Percentiles rank a stretch among this genome's conserved stretches.
Conservation (phyloP, 306 rosid species). For the Myrica gale region DNA sequence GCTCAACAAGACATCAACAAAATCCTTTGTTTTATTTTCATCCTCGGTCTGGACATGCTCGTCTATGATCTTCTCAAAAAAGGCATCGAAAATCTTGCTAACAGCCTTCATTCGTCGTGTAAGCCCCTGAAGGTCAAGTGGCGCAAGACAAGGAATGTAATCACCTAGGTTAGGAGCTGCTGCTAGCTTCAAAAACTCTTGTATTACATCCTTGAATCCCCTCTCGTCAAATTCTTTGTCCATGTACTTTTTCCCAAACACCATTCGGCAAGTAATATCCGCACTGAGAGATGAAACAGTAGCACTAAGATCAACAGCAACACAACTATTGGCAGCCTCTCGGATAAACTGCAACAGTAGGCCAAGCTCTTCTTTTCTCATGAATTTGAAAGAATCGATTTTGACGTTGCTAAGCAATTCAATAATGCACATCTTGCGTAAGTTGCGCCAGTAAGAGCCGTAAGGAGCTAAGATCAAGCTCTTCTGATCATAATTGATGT, state of each 20-base stretch:
- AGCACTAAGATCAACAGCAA: conserved; percentile 46
- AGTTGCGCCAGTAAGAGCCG: conserved; percentile 68
- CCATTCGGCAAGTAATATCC: conserved; percentile 50
- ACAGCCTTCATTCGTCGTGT: conserved; percentile 41
- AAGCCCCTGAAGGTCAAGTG: conserved; percentile 62
- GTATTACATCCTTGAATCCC: conserved; percentile 50
- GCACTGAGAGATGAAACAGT: conserved; percentile 33
- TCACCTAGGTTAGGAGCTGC: conserved; percentile 50
- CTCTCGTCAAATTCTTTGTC: conserved; percentile 47
- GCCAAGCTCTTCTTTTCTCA: conserved; percentile 57
- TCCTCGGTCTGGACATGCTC: conserved; percentile 43
- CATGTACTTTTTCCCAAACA: conserved; percentile 52
- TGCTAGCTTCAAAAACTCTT: conserved; percentile 34
- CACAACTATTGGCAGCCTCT: conserved; percentile 35
- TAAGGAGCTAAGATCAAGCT: conserved; percentile 37
- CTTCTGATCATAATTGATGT: conserved; percentile 47
- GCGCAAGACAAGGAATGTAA: conserved; percentile 48
- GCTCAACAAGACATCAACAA: conserved; percentile 59
- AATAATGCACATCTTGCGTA: conserved; percentile 63
- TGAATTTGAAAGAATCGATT: conserved; percentile 41
- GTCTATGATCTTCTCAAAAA: conserved; percentile 57
- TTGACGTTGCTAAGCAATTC: conserved; percentile 53
- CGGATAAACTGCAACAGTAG: conserved; percentile 31
- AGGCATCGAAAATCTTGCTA: conserved; percentile 45
- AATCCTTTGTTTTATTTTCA: conserved; percentile 43